Evolutionary conservation across 768 basidiomycete species (phyloP), one percentile per base, ranked within the genome.

Genomic region (Strobilomyces dryophilus): DNA sequence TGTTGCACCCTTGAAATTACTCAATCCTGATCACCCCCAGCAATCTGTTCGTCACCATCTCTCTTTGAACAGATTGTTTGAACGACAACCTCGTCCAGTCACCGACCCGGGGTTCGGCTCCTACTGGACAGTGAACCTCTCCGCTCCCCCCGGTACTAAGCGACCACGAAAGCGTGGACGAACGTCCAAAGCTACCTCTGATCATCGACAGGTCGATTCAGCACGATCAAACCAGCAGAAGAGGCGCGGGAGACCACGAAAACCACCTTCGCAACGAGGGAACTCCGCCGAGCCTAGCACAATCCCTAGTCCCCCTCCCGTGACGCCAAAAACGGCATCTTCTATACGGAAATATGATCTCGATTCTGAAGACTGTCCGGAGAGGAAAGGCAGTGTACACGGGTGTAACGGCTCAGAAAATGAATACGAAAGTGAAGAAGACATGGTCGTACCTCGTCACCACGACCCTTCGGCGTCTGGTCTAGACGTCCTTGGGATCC

Each of bases 1-100:
- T 27, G 9, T 42, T 41, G 8, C n/a, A 14, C 37, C 14, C 43
- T 53, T 32, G 18, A 21, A 17, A 21, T 11, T 20, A 6, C 11
- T 45, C 27, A 21, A n/a, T 32, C 17, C 34, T 64, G 29, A 59
- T 37, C 14, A 4, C 52, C 53, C 52, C 53, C 59, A 92, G 89
- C 89, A 92, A 89, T 92, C 89, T 39, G 89, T 92, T 52, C 80
- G 89, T 52, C 89, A 92, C 56, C 89, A 91, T 69, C 76, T 92
- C 35, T 91, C 89, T 11, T 72, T 91, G 47, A 91, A 91, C 69
- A 81, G 87, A 34, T 71, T 92, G 5, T 92, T 92, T 62, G 89
- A 92, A 66, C 79, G 88, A 46, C 87, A 89, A 60, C 84, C 86
- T 18, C 79, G 89, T 46, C 89, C 89, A 8, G 85, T 87, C 10